These are phyloP conservation scores for Nigrospora osmanthi DNA, from an alignment of 2,329 filamentous ascomycete genomes.

Conservation along the genomic window DNA sequence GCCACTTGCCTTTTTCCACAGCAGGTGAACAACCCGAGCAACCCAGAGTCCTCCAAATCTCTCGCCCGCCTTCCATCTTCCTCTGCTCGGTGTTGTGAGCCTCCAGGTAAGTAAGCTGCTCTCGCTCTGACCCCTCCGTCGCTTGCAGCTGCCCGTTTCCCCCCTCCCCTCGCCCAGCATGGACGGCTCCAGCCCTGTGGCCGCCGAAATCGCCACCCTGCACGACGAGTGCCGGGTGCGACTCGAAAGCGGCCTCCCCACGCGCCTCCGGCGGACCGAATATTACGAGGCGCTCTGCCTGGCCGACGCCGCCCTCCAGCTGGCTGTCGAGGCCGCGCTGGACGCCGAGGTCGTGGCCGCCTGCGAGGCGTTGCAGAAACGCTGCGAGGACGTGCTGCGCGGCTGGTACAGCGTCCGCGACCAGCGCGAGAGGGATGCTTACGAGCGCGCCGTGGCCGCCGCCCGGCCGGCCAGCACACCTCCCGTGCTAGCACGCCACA, in stretches of 20 bases:
- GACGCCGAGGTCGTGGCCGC: too few species aligned
- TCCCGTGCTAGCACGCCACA: too few species aligned
- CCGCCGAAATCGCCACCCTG: neutral
- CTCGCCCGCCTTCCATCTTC: too few species aligned
- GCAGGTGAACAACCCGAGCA: too few species aligned
- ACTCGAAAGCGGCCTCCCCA: neutral
- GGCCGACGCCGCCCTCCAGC: neutral
- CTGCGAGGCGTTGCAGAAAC: neutral
- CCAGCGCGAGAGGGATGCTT: neutral
- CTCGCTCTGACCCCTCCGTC: too few species aligned
- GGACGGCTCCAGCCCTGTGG: neutral
- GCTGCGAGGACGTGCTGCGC: neutral
- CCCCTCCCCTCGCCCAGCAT: neutral
- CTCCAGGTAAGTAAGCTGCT: too few species aligned
- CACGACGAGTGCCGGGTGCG: neutral
- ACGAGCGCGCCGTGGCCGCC: too few species aligned
- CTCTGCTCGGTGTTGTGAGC: too few species aligned
- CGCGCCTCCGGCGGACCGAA: neutral
- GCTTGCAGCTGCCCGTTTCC: neutral
- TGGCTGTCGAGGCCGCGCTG: neutral
- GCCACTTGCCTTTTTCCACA: too few species aligned
- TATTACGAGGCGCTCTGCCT: neutral
- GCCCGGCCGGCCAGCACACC: too few species aligned
- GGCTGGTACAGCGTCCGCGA: neutral
- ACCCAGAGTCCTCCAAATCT: too few species aligned